Conservation (phyloP, 2,329 filamentous ascomycete species). For the Phialophora expanda region DNA sequence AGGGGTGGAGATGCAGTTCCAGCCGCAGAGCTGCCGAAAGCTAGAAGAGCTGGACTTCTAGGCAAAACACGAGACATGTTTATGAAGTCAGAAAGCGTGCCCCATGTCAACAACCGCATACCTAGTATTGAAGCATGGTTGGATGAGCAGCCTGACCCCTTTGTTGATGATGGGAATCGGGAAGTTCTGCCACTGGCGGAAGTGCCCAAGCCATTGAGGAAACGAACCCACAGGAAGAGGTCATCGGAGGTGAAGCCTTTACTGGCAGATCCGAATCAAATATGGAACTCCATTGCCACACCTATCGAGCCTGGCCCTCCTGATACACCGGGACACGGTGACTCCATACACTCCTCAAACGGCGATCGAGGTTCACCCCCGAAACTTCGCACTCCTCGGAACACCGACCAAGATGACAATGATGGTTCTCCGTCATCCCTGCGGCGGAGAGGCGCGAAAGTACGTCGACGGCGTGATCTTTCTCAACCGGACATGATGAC, state of each 20-base stretch:
- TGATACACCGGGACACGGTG: conserved; percentile 4
- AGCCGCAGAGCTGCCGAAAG: conserved; percentile 38
- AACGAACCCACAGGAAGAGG: conserved; percentile 46
- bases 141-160: conserved; percentile 61
- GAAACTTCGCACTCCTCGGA: conserved; percentile 15
- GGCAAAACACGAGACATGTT: conserved; percentile 55
- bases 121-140: conserved; percentile 68
- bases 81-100: conserved; percentile 47
- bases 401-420: conserved; percentile 19
- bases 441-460: conserved; percentile 40
- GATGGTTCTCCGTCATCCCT: conserved; percentile 39
- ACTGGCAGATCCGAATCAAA: conserved; percentile 39
- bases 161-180: conserved; percentile 49
- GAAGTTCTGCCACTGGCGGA: conserved; percentile 43
- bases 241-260: conserved; percentile 35
- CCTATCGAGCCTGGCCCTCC: conserved; percentile 22
- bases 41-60: conserved; percentile 47
- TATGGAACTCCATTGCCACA: conserved; percentile 37
- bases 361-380: conserved; percentile 20
- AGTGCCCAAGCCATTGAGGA: conserved; percentile 50
- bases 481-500: conserved; percentile 21
- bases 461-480: conserved; percentile 23
- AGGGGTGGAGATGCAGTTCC: conserved; percentile 40
- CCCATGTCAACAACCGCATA: conserved; percentile 51
- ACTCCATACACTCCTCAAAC: conserved; percentile 16